A percentile compares a stretch with the other conserved stretches of the same genome.
phyloP scores from a whole-genome alignment of 352 stramenopile species.

The Thalassiosira exigua region DNA sequence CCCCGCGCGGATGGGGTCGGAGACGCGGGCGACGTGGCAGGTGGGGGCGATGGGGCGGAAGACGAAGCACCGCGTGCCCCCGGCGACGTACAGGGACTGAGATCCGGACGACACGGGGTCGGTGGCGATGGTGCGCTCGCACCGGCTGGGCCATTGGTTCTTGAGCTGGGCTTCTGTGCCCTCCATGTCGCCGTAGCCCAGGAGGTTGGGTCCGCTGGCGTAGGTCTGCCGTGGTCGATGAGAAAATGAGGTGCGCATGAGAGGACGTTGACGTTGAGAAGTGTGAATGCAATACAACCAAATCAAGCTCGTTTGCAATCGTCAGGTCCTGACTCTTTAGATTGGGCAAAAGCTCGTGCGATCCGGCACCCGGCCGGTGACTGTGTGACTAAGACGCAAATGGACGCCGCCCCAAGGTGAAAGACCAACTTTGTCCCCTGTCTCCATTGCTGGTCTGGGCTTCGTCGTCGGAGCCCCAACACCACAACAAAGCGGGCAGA shows the following conservation, averaged over 20 bases:
- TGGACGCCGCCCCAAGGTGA: no score
- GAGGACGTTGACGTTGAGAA: background rate
- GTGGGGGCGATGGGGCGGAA: conserved; percentile 1
- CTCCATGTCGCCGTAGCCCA: conserved; percentile 27
- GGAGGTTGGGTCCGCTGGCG: conserved; percentile 23
- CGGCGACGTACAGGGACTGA: conserved; percentile 7
- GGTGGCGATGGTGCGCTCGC: background rate
- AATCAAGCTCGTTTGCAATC: no score
- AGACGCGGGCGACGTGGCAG: background rate
- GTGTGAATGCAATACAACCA: no score
- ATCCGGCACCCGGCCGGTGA: no score
- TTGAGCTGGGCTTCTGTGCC: conserved; percentile 1
- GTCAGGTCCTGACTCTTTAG: no score
- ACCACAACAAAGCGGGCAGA: no score
- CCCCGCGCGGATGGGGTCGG: conserved; percentile 4
- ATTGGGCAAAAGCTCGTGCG: no score
- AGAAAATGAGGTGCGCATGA: background rate
- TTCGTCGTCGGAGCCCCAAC: no score
- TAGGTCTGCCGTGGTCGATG: background rate
- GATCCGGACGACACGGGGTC: conserved; percentile 3
- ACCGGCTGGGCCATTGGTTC: conserved; percentile 4
- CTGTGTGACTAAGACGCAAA: no score
- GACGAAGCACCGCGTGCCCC: conserved; percentile 18
- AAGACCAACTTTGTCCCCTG: no score
- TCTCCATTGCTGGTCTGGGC: no score